Base-by-base conservation (phyloP, 2,329 filamentous ascomycete genomes). In the Epichloe uncinata region DNA sequence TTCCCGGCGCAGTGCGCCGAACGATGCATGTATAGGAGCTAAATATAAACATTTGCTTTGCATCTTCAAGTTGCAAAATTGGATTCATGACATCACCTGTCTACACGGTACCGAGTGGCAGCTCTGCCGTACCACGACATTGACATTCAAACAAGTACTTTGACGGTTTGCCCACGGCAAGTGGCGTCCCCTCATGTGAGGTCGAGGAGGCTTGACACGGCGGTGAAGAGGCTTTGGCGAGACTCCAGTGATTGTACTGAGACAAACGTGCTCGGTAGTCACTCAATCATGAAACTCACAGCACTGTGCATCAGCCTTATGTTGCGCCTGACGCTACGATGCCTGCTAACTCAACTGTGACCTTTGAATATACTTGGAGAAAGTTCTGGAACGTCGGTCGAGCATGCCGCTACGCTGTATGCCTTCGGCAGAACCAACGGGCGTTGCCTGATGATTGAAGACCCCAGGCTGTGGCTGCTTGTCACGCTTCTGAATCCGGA, bases 401-500 rank as follows among this genome's bases (percentile, higher is more conserved):
- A 48, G 40, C 9, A 43, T 22, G 20, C 37, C 22, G 36, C 45
- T 47, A 26, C 45, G 16, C n/a, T 30, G 16, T 13, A 47, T 35
- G 22, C 26, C 35, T 20, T 13, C 38, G 26, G 47, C 30, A 42
- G 11, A 26, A 42, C 5, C 40, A 43, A 35, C 30, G 38, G 46
- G 30, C 12, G 36, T 22, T 47, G 40, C 47, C 42, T 30, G 13
- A 33, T 42, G 18, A 44, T 37, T 12, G 12, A 37, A 38, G 26
- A 18, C 20, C 20, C 22, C 45, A 36, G 22, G 46, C 13, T 33
- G 45, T 51, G 41, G 50, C 50, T 41, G 30, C 43, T 34, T 45
- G 50, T 42, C 47, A 34, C 36, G 42, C 36, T 36, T 46, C 50
- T 49, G 42, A 44, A 52, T 49, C 16, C 13, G 47, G 50, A 37